Evolutionary conservation across 495 filamentous ascomycete genomes (phyloP), one percentile per base, ranked within the genome.

Genomic region (Aspergillus haitiensis): DNA sequence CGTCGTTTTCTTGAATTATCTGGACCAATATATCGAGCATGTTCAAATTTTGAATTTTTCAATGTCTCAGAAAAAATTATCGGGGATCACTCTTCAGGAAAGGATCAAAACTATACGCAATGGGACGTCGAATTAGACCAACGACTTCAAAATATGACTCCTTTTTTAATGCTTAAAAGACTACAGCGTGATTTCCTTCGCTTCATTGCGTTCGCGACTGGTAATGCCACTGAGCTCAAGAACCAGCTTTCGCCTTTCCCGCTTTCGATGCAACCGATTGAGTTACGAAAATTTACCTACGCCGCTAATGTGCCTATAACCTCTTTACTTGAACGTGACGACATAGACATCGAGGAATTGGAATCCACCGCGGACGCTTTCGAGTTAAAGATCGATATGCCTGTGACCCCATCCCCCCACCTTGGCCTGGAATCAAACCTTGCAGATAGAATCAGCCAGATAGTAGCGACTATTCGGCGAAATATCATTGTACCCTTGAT

Each of bases 31-130:
- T 88, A 75, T 65, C 76, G 82, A 56, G 72, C 72, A 16, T 91
- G 86, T 70, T 89, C 89, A 9, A 92, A 91, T 62, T 75, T 88
- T 35, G 89, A 91, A 67, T 92, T 87, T 63, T 92, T 87, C 75
- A 93, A 93, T 64, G 70, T 90, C n/a, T 73, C 73, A 4, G 67
- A 74, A 58, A 65, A 67, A 46, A 61, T 45, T 39, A 60, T 65
- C 16, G 54, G 64, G 5, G 67, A 71, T n/a, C 52, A 63, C n/a
- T 42, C 18, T 2, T 42, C 37, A n/a, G 32, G 18, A 16, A 70
- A 72, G 18, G 68, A 75, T 33, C 69, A 70, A 15, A 50, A 72
- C 4, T 71, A 78, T 18, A 37, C 62, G 7, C 68, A 69, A 7
- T 64, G 60, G 62, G 72, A 58, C 58, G 70, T 57, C 40, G 73